Evolutionary conservation across 805 yeast genomes (phyloP), one percentile per base, ranked within the genome.

Genomic region (Hanseniaspora singularis): DNA sequence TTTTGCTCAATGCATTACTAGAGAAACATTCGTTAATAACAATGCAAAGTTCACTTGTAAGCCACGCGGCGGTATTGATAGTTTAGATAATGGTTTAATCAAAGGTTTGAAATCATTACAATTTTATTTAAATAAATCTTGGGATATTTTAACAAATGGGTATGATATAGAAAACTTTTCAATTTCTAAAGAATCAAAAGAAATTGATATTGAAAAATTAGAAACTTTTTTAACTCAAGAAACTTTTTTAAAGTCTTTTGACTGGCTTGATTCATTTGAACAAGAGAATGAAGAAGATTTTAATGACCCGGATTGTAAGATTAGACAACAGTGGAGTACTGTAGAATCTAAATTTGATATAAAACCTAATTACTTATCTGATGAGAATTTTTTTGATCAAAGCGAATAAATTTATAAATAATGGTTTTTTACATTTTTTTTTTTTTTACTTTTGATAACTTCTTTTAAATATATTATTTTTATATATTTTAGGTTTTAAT

Each of bases 1-100:
- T 64, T 92, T 92, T 70, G 97, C 97, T 1, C 95, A 88, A 59
- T 82, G 94, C 57, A 80, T 86, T 14, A 81, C 86, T 27, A 76
- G 76, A 2, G 79, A 75, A 36, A 74, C 73, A 49, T 65, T 68
- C 33, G 49, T 52, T 12, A 57, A 54, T 52, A 56, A 67, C 15
- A 64, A 69, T 0, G 60, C 60, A 14, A 55, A 62, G 12, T 69
- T 72, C 15, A 70, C 74, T 1, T 80, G 77, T 45, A 95, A 96
- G 3, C 96, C 96, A 1, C 66, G 61, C 33, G 77, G 79, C 54
- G 74, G 76, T 1, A 63, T 69, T 9, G 59, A 64, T 33, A 37
- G 46, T 14, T 78, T 85, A 2, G 99, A 92, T 63, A 58, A 64
- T 51, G 99, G 99, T 1, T 92, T 86, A 60, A 63, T 87, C 34